phyloP scores from a whole-genome alignment of 2,329 filamentous ascomycete genomes.

The Diaporthe citrichinensis region DNA sequence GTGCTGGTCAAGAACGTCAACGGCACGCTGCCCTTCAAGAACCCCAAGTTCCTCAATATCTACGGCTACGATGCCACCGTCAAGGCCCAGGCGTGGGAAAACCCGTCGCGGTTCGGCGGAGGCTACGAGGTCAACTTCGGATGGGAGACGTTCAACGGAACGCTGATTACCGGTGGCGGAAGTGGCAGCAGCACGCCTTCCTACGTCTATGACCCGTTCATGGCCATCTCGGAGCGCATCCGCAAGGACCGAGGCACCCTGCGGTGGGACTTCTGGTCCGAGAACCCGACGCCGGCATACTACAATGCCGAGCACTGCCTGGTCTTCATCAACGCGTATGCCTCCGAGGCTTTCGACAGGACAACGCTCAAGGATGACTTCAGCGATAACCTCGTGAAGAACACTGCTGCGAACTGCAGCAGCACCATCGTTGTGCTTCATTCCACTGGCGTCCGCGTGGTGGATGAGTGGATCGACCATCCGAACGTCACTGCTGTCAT shows the following conservation, averaged over 20 bases:
- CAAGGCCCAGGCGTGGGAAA: constrained; percentile 47
- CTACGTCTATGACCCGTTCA: constrained; percentile 80
- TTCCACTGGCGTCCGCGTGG: constrained; percentile 72
- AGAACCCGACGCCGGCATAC: constrained; percentile 38
- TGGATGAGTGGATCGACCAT: constrained; percentile 74
- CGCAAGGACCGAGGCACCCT: constrained; percentile 67
- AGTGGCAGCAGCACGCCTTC: constrained; percentile 80
- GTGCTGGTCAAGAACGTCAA: constrained; percentile 75
- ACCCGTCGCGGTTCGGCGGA: constrained; percentile 55
- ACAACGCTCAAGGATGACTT: constrained; percentile 75
- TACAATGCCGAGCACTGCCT: constrained; percentile 62
- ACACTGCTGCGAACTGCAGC: constrained; percentile 70
- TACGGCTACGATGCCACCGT: constrained; percentile 71
- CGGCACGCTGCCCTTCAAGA: constrained; percentile 67
- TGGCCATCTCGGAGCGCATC: constrained; percentile 69
- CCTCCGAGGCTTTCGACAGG: constrained; percentile 79
- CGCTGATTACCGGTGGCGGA: constrained; percentile 59
- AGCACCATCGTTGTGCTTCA: constrained; percentile 77
- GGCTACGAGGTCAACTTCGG: constrained; percentile 65
- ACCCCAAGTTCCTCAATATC: constrained; percentile 69
- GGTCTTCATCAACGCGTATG: constrained; percentile 77
- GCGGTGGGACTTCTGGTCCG: constrained; percentile 41
- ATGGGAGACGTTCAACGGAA: constrained; percentile 59
- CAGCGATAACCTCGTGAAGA: constrained; percentile 69
- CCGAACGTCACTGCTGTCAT: constrained; percentile 75